Evolutionary conservation across 164 flowering plant genomes (phyloP).

Genomic region (Magnolia changhungtana): DNA sequence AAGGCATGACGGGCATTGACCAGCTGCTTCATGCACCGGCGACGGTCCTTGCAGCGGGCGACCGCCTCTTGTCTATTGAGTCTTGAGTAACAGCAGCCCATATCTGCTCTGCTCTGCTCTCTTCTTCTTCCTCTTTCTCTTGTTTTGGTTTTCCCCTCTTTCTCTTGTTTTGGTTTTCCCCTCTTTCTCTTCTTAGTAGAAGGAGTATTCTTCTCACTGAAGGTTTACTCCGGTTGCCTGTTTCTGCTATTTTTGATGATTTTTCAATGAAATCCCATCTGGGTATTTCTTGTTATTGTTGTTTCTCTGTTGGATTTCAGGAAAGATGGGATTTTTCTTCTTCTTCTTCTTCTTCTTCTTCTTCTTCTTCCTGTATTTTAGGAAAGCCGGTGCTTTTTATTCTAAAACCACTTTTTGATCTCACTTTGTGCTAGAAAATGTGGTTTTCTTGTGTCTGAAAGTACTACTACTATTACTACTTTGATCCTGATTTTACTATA

Average conservation of each 20-base stretch:
- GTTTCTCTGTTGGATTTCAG: not conserved
- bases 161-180: not conserved
- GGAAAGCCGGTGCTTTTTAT: not conserved
- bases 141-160: not conserved
- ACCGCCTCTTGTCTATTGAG: constrained; percentile 76
- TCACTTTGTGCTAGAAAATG: not conserved
- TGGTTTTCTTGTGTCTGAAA: not conserved
- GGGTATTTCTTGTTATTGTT: constrained; percentile 1
- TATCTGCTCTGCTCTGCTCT: constrained; percentile 13
- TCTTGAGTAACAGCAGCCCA: constrained; percentile 78
- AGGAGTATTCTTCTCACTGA: not conserved
- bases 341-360: not conserved
- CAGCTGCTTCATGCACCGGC: constrained; percentile 79
- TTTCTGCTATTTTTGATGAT: not conserved
- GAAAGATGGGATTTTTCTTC: not conserved
- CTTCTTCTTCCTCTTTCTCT: not conserved
- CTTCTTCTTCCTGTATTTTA: not conserved
- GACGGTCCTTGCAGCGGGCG: constrained; percentile 77
- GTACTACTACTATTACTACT: not conserved
- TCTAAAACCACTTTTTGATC: not conserved
- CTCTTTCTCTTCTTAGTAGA: not conserved
- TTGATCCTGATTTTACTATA: not conserved
- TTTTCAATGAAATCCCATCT: not conserved
- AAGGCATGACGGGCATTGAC: constrained; percentile 73
- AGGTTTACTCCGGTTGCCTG: not conserved